Evolutionary conservation across 2,329 filamentous ascomycete species (phyloP).

Genomic region (Ceratocystis diversiconidia): DNA sequence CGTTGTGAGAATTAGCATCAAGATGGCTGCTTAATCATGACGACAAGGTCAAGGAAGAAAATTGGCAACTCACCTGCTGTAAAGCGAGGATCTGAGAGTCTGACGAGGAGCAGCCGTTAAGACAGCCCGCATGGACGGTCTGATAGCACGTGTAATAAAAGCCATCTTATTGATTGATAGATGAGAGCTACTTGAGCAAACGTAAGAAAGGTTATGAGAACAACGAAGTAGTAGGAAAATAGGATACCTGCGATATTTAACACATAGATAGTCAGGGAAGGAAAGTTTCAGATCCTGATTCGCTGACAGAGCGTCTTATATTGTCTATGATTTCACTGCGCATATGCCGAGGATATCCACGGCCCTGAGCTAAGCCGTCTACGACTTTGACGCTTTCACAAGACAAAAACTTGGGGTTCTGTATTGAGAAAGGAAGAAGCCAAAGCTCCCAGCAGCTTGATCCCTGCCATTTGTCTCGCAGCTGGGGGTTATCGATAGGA

Average conservation of each 20-base stretch:
- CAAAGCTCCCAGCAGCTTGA: neutral
- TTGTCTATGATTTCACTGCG: neutral
- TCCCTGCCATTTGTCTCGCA: neutral
- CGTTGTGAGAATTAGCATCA: constrained; percentile 9
- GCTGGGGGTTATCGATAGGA: neutral
- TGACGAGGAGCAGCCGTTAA: neutral
- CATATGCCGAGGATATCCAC: constrained; percentile 22
- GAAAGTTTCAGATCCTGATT: neutral
- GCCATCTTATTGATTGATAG: constrained; percentile 10
- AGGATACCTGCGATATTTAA: neutral
- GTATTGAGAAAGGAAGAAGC: neutral
- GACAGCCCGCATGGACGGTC: constrained; percentile 4
- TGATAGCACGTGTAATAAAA: constrained; percentile 17
- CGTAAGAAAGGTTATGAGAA: neutral
- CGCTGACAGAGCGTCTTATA: neutral
- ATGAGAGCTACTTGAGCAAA: neutral
- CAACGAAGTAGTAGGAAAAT: neutral
- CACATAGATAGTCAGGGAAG: neutral
- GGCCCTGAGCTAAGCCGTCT: constrained; percentile 5
- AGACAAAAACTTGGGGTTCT: constrained; percentile 7
- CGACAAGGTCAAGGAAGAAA: neutral
- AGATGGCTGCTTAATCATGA: neutral
- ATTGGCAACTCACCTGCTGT: neutral
- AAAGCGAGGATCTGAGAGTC: neutral
- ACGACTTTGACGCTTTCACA: neutral